phyloP scores from a whole-genome alignment of 108 stramenopile species.

The Nannochloropsis granulata region DNA sequence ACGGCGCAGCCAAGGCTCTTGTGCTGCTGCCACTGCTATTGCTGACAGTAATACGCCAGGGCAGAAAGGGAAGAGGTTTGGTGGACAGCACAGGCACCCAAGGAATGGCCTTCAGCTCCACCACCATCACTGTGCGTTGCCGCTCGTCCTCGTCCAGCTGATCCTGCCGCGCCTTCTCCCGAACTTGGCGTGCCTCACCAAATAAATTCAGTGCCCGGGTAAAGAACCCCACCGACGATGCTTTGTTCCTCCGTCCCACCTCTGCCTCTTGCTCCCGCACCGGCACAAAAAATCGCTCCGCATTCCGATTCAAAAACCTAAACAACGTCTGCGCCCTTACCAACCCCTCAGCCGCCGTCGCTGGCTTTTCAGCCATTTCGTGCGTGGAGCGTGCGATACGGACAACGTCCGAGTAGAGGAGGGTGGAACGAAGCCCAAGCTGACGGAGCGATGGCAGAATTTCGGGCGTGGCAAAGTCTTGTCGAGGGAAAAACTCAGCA shows the following conservation, averaged over 20 bases:
- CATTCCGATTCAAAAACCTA: not conserved
- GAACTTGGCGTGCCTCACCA: not conserved
- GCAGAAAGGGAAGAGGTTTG: not conserved
- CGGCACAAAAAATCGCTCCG: not conserved
- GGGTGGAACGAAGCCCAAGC: not conserved
- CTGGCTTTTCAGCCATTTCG: not conserved
- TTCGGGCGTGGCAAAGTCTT: not conserved
- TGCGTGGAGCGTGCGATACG: not conserved
- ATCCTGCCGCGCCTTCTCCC: not conserved
- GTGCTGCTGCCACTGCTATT: not conserved
- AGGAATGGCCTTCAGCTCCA: not conserved
- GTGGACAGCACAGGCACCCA: not conserved
- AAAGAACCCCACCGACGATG: not conserved
- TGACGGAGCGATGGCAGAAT: not conserved
- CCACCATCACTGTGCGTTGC: not conserved
- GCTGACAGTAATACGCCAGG: not conserved
- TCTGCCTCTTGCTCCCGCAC: not conserved
- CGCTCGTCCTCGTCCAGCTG: not conserved
- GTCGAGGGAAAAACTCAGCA: not conserved
- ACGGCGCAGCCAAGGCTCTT: not conserved
- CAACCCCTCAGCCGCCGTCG: not conserved
- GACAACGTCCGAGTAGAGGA: not conserved
- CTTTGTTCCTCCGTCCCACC: not conserved
- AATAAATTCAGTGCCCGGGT: not conserved
- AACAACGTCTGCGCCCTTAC: not conserved